These are phyloP conservation scores for Cucurbita maxima DNA, from an alignment of 306 rosid genomes.

Conservation along the genomic window DNA sequence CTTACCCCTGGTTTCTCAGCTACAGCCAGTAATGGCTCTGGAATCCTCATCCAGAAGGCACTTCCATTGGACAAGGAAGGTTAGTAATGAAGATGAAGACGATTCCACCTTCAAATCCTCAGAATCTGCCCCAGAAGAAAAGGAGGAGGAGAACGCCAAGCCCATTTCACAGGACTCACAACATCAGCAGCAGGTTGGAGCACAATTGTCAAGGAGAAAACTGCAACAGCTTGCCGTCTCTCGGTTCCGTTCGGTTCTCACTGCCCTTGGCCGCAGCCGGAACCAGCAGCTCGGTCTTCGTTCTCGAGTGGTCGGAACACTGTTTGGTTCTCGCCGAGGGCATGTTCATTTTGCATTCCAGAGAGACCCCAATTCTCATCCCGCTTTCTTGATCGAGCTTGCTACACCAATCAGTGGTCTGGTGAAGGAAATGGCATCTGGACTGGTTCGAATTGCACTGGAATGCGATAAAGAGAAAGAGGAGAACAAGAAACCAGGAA, in stretches of 20 bases:
- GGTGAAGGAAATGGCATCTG: conserved; percentile 98
- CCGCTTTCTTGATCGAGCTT: conserved; percentile 80
- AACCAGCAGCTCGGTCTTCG: conserved; percentile 47
- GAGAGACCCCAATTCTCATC: conserved; percentile 55
- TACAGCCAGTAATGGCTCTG: conserved; percentile 48
- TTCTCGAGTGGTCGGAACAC: conserved; percentile 69
- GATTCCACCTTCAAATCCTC: conserved; percentile 30
- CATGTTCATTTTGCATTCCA: conserved; percentile 90
- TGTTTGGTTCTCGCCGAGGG: conserved; percentile 78
- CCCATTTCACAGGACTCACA: conserved; percentile 8
- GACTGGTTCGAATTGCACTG: conserved; percentile 82
- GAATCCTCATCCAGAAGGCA: conserved; percentile 81
- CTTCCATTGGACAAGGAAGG: conserved; percentile 90
- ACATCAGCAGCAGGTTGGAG: conserved; percentile 3
- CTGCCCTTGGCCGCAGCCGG: conserved; percentile 53
- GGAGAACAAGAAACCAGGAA: conserved; percentile 15
- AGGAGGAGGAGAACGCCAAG: conserved; percentile 19
- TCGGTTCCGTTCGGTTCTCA: conserved; percentile 63
- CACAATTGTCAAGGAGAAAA: conserved; percentile 32
- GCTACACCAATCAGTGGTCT: conserved; percentile 82
- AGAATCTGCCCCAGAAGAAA: conserved; percentile 20
- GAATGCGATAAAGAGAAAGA: conserved; percentile 70
- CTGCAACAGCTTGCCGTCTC: conserved; percentile 58
- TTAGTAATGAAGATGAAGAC: conserved; percentile 52
- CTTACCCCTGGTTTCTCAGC: conserved; percentile 19